Base-by-base conservation (phyloP, 2,329 filamentous ascomycete genomes). In the Trichoderma hamatum region DNA sequence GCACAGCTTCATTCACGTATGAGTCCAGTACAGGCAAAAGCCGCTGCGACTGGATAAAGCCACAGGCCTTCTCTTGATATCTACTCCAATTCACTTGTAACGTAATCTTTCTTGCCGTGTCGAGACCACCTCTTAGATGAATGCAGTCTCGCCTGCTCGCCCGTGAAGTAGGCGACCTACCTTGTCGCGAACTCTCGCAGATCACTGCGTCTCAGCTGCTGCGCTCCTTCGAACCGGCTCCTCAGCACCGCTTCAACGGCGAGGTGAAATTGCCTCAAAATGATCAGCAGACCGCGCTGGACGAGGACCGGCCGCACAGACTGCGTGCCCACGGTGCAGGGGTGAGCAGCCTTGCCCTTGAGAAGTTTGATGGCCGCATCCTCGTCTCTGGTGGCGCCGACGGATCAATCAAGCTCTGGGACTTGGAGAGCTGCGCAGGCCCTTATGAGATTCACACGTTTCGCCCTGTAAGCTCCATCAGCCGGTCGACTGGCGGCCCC, bases 301-400 rank as follows among this genome's bases (percentile, higher is more conserved):
- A 43, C 39, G 39, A 78, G 1, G 77, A 78, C 59, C 72, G 76
- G n/a, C 74, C 74, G 19, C 78, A 78, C 52, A 76, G 80, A 21
- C 76, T 84, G 70, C 85, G 85, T 83, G 92, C 93, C 1, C 94
- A 97, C 79, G 86, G 88, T 66, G 87, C 92, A 4, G 94, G 94
- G 16, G 92, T 94, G 46, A 96, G 91, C 75, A 88, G 90, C 49
- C 82, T 97, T 51, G 89, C 91, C 0, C 85, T 97, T 49, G 94
- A 97, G 75, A 88, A 89, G 61, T 93, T 96, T 75, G 92, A 96
- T 71, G 93, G 92, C 3, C 76, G 78, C 74, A 91, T 92, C 72
- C 85, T 97, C 71, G 80, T 97, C 2, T 97, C 94, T 0, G 95
- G 93, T 4, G 94, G 94, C 34, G 90, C 92, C 5, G 93, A 97